A percentile compares a stretch with the other conserved stretches of the same genome.
Evolutionary conservation across 1,139 yeast species (phyloP).

Genomic region (Kodamaea derodonti): DNA sequence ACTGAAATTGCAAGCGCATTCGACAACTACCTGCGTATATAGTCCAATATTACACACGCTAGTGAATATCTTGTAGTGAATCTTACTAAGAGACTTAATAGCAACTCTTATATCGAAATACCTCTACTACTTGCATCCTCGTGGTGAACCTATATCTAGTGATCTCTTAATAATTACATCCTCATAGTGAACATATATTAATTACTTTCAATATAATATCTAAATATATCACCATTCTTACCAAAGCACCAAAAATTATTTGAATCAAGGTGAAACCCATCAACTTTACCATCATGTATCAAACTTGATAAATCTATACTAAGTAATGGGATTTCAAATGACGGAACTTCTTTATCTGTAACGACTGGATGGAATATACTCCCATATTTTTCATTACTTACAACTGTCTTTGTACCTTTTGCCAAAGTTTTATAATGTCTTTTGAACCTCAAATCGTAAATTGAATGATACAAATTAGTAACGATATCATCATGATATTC

Average conservation of each 20-base stretch:
- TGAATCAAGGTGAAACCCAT: slow-evolving; percentile 38
- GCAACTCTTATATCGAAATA: neutral
- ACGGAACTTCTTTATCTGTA: slow-evolving; percentile 38
- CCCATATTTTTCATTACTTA: slow-evolving; percentile 9
- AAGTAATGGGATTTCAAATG: slow-evolving; percentile 36
- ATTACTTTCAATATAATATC: slow-evolving; percentile 5
- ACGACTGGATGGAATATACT: slow-evolving; percentile 37
- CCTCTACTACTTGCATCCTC: neutral
- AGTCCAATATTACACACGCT: too few relatives aligned
- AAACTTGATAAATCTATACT: slow-evolving; percentile 31
- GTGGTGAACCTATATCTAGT: too few relatives aligned
- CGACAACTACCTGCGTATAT: too few relatives aligned
- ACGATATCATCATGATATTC: slow-evolving; percentile 14
- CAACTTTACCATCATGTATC: slow-evolving; percentile 35
- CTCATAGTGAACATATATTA: too few relatives aligned
- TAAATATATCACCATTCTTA: slow-evolving; percentile 50
- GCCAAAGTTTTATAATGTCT: slow-evolving; percentile 22
- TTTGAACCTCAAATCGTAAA: slow-evolving; percentile 32
- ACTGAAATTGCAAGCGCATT: too few relatives aligned
- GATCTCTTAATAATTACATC: too few relatives aligned
- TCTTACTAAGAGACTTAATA: too few relatives aligned
- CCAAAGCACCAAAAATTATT: slow-evolving; percentile 48
- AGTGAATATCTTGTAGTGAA: too few relatives aligned
- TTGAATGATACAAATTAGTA: slow-evolving; percentile 30
- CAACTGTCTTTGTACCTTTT: slow-evolving; percentile 8